Conservation (phyloP, 2,329 filamentous ascomycete genomes). For the Cladosporium halotolerans region DNA sequence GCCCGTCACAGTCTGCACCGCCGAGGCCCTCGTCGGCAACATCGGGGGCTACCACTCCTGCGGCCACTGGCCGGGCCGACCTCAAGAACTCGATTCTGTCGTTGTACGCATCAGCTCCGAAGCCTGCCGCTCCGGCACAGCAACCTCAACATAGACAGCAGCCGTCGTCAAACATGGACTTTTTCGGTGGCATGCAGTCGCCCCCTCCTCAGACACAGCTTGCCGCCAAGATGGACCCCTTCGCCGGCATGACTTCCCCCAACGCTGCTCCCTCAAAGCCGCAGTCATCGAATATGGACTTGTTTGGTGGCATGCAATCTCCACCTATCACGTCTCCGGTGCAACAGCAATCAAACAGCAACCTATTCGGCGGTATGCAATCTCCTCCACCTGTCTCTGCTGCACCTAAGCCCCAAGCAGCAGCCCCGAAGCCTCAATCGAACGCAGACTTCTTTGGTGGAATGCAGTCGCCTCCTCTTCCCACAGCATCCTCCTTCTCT, state of each 20-base stretch:
- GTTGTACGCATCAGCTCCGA: conserved; percentile 78
- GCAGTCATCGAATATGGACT: conserved; percentile 33
- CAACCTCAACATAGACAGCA: conserved; percentile 26
- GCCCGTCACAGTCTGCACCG: conserved; percentile 61
- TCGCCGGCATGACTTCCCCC: conserved; percentile 21
- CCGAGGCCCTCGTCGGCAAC: conserved; percentile 76
- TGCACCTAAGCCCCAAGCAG: conserved; percentile 51
- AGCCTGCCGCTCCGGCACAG: conserved; percentile 58
- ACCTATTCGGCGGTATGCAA: conserved; percentile 36
- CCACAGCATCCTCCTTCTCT: conserved; percentile 51
- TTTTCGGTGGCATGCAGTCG: conserved; percentile 61
- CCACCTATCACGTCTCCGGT: conserved; percentile 33
- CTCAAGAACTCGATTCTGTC: conserved; percentile 96
- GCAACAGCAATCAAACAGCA: conserved; percentile 3
- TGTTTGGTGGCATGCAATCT: conserved; percentile 61
- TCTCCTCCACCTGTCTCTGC: conserved; percentile 36
- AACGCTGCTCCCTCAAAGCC: conserved; percentile 6
- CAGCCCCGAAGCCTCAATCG: not conserved
- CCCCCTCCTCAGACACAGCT: conserved; percentile 36
- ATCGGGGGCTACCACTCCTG: conserved; percentile 51
- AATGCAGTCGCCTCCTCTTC: conserved; percentile 30
- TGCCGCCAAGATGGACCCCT: conserved; percentile 18
- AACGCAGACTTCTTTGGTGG: conserved; percentile 33
- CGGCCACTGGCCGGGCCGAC: conserved; percentile 74
- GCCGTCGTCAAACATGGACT: conserved; percentile 38